Conservation (phyloP, 225 moss, liverwort and hornwort genomes). For the Sphagnum contortum region DNA sequence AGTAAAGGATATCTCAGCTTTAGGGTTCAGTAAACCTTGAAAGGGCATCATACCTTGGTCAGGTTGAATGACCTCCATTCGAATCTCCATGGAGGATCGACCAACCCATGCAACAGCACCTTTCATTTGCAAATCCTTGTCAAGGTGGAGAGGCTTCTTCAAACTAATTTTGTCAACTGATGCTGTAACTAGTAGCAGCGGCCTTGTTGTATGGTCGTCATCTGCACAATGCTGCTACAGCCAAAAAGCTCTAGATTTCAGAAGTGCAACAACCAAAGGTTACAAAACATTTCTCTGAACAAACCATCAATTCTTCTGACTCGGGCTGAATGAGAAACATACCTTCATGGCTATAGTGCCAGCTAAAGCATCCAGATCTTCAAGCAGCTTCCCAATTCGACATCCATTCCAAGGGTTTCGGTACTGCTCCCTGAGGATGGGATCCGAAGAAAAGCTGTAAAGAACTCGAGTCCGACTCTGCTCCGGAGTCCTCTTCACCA, state of each 20-base stretch:
- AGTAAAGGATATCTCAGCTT: too few species aligned
- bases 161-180: constrained; percentile 95
- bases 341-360: constrained; percentile 96
- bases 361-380: constrained; percentile 92
- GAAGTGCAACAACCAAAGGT: too few species aligned
- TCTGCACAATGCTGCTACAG: constrained; percentile 84
- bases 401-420: constrained; percentile 77
- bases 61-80: constrained; percentile 83
- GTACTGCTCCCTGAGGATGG: constrained; percentile 76
- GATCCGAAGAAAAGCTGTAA: constrained; percentile 48
- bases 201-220: constrained; percentile 74
- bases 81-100: constrained; percentile 95
- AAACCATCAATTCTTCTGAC: too few species aligned
- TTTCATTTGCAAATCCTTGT: constrained; percentile 56
- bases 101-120: constrained; percentile 93
- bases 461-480: constrained; percentile 66
- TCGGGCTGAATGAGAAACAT: background rate
- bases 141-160: constrained; percentile 64
- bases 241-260: too few species aligned
- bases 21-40: too few species aligned
- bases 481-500: constrained; percentile 44
- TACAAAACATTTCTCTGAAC: too few species aligned
- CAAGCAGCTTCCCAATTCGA: constrained; percentile 79
- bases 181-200: constrained; percentile 85
- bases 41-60: constrained; percentile 18